These are phyloP conservation scores for Phycomyces blakesleeanus DNA, from an alignment of 192 early-diverging fungal genomes.

Conservation along the genomic window DNA sequence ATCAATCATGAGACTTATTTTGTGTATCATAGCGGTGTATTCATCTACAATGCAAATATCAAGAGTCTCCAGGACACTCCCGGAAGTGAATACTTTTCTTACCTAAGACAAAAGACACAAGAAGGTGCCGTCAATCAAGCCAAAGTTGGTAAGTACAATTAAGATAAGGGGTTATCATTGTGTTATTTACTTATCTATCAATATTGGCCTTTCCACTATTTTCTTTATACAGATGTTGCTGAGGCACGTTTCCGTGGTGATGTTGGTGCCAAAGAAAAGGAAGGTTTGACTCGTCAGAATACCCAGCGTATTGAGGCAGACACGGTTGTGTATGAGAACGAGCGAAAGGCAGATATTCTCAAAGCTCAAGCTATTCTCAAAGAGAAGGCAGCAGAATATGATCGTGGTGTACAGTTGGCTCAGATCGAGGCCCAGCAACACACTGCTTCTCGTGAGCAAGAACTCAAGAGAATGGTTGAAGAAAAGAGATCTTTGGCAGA, in stretches of 20 bases:
- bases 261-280: constrained; percentile 50
- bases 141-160: constrained; percentile 33
- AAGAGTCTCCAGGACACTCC: constrained; percentile 49
- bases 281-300: constrained; percentile 43
- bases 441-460: constrained; percentile 32
- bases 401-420: constrained; percentile 40
- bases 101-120: constrained; percentile 42
- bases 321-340: constrained; percentile 46
- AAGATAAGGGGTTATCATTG: too few species aligned
- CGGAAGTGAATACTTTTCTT: constrained; percentile 53
- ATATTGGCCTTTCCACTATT: too few species aligned
- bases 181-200: too few species aligned
- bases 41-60: constrained; percentile 57
- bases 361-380: constrained; percentile 38
- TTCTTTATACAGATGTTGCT: constrained; percentile 35
- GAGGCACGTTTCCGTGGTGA: constrained; percentile 41
- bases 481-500: constrained; percentile 37
- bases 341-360: constrained; percentile 37
- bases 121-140: constrained; percentile 57
- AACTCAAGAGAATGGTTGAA: constrained; percentile 48
- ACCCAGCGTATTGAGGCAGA: constrained; percentile 39
- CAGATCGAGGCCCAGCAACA: constrained; percentile 49
- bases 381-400: constrained; percentile 33
- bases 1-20: not conserved
- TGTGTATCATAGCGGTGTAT: constrained; percentile 30